phyloP scores from a whole-genome alignment of 2,329 filamentous ascomycete genomes.

The Neopestalotiopsis clavispora region DNA sequence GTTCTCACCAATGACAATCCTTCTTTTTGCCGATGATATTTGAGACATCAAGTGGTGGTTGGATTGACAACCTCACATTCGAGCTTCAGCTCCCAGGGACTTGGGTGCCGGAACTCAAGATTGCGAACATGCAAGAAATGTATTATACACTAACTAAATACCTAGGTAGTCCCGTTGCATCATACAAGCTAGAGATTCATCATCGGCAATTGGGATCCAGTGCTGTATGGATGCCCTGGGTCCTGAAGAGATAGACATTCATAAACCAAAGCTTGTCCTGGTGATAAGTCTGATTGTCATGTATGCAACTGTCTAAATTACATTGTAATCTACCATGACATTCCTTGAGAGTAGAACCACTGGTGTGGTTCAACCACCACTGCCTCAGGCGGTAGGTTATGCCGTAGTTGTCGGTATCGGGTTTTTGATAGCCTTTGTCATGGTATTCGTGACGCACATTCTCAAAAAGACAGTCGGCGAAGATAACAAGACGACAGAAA shows the following conservation, averaged over 20 bases:
- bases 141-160: neutral
- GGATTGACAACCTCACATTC: neutral
- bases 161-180: neutral
- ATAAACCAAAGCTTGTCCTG: neutral
- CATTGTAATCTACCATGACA: constrained; percentile 2
- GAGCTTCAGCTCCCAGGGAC: neutral
- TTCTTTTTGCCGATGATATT: neutral
- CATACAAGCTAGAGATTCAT: constrained; percentile 11
- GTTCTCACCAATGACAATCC: neutral
- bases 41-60: neutral
- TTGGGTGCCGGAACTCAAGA: neutral
- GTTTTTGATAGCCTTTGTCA: constrained; percentile 42
- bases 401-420: constrained; percentile 39
- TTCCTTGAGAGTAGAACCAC: constrained; percentile 1
- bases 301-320: neutral
- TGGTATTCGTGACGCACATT: constrained; percentile 51
- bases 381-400: constrained; percentile 23
- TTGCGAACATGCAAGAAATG: neutral
- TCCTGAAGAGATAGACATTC: neutral
- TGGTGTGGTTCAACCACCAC: constrained; percentile 18
- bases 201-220: neutral
- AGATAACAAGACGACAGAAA: constrained; percentile 58
- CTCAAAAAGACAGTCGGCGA: constrained; percentile 55
- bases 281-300: neutral
- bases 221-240: neutral